A percentile compares a stretch with the other conserved stretches of the same genome.
Evolutionary conservation across 345 rosid species (phyloP).

Genomic region (thale cress (Arabidopsis thaliana)): DNA sequence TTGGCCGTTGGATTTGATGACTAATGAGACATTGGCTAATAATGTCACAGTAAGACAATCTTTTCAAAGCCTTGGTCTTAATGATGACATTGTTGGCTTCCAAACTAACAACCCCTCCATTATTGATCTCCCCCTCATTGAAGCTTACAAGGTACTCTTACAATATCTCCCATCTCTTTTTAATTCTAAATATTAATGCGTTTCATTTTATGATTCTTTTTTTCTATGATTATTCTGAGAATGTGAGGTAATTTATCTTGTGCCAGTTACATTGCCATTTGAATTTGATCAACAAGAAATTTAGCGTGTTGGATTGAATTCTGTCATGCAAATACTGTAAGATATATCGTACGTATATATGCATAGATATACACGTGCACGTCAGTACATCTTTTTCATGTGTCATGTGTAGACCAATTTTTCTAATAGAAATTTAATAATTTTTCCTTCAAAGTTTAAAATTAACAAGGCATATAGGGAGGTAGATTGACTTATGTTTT

Average conservation of each 20-base stretch:
- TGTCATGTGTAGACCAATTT: constrained; percentile 27
- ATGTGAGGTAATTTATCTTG: neutral
- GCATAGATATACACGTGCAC: constrained; percentile 17
- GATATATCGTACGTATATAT: constrained; percentile 1
- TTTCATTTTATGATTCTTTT: neutral
- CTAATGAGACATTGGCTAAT: constrained; percentile 60
- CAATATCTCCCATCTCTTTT: neutral
- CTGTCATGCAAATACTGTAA: constrained; percentile 10
- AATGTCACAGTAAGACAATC: constrained; percentile 73
- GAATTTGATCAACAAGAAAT: neutral
- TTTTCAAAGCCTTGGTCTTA: constrained; percentile 66
- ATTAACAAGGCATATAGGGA: constrained; percentile 12
- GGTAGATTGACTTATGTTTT: constrained; percentile 21
- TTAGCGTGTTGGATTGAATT: neutral
- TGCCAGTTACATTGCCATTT: constrained; percentile 1
- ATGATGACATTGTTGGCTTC: constrained; percentile 68
- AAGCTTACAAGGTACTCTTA: constrained; percentile 75
- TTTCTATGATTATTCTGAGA: neutral
- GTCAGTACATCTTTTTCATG: constrained; percentile 30
- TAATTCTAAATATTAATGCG: neutral
- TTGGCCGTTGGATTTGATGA: constrained; percentile 72
- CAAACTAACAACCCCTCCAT: constrained; percentile 82
- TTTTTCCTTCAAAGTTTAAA: neutral
- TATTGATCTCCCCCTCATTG: constrained; percentile 71
- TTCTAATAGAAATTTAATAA: neutral